Base-by-base conservation (phyloP, 1,284 basidiomycete genomes). In the Pterulicium gracile region DNA sequence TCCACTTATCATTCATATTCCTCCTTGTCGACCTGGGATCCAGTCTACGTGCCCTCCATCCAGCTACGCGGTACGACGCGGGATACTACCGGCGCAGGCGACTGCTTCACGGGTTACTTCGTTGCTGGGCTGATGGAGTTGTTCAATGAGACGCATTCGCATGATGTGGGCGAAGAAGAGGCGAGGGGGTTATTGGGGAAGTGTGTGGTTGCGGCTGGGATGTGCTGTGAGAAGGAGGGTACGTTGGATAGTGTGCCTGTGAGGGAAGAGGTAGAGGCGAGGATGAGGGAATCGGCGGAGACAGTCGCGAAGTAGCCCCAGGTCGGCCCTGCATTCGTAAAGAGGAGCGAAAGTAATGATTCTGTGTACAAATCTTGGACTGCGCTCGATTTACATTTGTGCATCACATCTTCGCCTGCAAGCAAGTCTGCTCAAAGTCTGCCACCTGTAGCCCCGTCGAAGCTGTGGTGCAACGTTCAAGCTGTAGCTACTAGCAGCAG, bases 61-160 rank as follows among this genome's bases (percentile, higher is more conserved):
- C 58, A 58, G 42, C 55, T 77, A 10, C 49, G 61, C 20, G 69
- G 65, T 4, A 54, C 53, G 0, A 63, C 68, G 2, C 56, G 61
- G 10, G 76, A 79, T 54, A 78, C 75, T 0, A 79, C 77, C 0
- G 76, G 77, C 4, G 77, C 77, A 1, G 77, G 76, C 0, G 77
- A 79, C 53, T 77, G 74, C 49, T 78, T 78, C 54, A 67, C 75
- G 0, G 76, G 77, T 10, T 79, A 75, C 54, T 66, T 79, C 51
- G 70, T 77, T 5, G 62, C 67, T 4, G 73, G 70, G 0, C 58
- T 79, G 40, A 77, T 79, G 76, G 56, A 62, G 36, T 51, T 64
- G 1, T 47, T 56, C 43, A 58, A 56, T 0, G 47, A 47, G 18
- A 23, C 52, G 44, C 47, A 55, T 13, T 55, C 58, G 7, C 45